A percentile compares a stretch with the other conserved stretches of the same genome.
These are phyloP conservation scores for Moesziomyces antarcticus DNA, from an alignment of 1,284 basidiomycete genomes.

Conservation along the genomic window DNA sequence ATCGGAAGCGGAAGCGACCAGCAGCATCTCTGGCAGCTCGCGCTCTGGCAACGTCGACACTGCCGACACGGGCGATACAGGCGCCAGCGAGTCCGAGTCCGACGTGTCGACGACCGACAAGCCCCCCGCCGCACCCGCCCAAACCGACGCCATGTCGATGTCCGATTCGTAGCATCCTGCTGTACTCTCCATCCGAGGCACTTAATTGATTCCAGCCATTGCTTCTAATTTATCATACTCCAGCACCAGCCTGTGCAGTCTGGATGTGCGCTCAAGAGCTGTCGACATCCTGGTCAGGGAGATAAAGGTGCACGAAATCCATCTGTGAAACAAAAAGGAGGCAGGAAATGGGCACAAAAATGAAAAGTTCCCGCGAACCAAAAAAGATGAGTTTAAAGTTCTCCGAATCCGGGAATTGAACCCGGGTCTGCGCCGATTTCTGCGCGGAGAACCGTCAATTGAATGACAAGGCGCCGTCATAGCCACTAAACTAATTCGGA, in stretches of 20 bases:
- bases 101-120: constrained; percentile 15
- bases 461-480: constrained; percentile 58
- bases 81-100: constrained; percentile 30
- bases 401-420: constrained; percentile 59
- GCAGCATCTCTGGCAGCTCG: constrained; percentile 34
- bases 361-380: no score
- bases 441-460: constrained; percentile 32
- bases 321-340: neutral
- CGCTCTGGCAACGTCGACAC: constrained; percentile 18
- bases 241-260: no score
- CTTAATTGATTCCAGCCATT: neutral
- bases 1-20: constrained; percentile 28
- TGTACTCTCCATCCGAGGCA: no score
- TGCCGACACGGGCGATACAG: constrained; percentile 14
- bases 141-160: no score
- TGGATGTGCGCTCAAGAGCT: no score
- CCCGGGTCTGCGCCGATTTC: constrained; percentile 52
- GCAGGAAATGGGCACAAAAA: constrained; percentile 4
- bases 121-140: no score
- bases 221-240: no score
- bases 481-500: constrained; percentile 61
- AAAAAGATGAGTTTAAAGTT: neutral
- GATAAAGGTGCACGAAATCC: neutral
- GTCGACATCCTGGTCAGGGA: no score
- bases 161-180: neutral